Conservation (phyloP, 176 grass and related monocot genomes). For the Cocos nucifera region DNA sequence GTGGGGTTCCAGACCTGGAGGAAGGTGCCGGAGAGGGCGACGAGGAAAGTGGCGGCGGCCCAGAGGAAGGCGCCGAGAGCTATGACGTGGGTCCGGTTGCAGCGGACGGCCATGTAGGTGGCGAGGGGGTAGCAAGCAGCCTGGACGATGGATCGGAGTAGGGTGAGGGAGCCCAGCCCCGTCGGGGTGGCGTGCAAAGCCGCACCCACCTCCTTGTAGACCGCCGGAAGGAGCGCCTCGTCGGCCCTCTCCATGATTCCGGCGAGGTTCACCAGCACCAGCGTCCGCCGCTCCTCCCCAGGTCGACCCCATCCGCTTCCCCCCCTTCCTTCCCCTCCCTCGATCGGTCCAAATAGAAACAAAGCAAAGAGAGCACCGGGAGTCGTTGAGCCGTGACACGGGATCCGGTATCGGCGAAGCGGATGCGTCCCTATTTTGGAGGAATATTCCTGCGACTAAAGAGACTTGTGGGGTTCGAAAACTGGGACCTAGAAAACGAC, state of each 20-base stretch:
- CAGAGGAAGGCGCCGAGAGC: slow-evolving; percentile 73
- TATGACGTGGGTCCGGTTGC: slow-evolving; percentile 76
- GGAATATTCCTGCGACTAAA: too few relatives aligned
- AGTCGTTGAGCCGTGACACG: too few relatives aligned
- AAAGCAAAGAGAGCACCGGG: too few relatives aligned
- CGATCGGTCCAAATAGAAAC: too few relatives aligned
- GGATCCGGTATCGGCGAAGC: too few relatives aligned
- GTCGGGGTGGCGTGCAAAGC: slow-evolving; percentile 54
- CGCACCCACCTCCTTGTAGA: slow-evolving; percentile 75
- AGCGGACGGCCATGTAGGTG: slow-evolving; percentile 55
- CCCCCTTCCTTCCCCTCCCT: too few relatives aligned
- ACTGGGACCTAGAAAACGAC: too few relatives aligned
- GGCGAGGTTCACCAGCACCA: slow-evolving; percentile 66
- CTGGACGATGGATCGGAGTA: slow-evolving; percentile 76
- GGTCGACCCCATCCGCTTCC: not conserved
- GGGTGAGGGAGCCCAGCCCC: slow-evolving; percentile 66
- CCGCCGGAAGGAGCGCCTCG: slow-evolving; percentile 77
- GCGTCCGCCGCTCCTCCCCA: slow-evolving; percentile 30
- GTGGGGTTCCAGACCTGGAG: slow-evolving; percentile 26
- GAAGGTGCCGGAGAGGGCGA: slow-evolving; percentile 69
- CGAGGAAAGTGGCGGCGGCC: slow-evolving; percentile 82
- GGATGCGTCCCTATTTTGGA: too few relatives aligned
- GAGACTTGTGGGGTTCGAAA: too few relatives aligned
- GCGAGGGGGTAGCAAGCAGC: slow-evolving; percentile 72
- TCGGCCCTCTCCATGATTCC: slow-evolving; percentile 88